phyloP scores from a whole-genome alignment of 306 rosid genomes.

The Prunus fruticosa region DNA sequence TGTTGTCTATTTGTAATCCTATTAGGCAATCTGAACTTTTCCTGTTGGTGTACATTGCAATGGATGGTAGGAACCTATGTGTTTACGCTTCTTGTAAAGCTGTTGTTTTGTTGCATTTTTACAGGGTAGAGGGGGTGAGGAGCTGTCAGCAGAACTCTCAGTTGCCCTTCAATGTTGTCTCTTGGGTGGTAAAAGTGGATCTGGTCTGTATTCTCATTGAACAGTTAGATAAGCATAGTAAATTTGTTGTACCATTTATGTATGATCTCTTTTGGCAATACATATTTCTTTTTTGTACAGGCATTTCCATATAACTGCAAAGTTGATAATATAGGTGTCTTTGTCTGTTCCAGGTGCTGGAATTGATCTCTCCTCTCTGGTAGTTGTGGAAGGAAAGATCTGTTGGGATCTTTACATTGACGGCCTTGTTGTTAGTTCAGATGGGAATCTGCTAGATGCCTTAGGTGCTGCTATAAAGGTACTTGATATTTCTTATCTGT shows the following conservation, averaged over 20 bases:
- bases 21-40: neutral
- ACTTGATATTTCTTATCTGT: slow-evolving; percentile 12
- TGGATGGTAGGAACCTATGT: neutral
- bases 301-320: neutral
- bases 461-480: slow-evolving; percentile 93
- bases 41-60: neutral
- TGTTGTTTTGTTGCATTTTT: neutral
- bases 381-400: slow-evolving; percentile 70
- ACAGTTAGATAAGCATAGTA: neutral
- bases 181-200: slow-evolving; percentile 81
- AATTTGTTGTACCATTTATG: neutral
- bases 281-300: neutral
- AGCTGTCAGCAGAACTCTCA: slow-evolving; percentile 71
- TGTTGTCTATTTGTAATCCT: neutral
- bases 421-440: slow-evolving; percentile 80
- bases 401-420: slow-evolving; percentile 96
- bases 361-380: slow-evolving; percentile 69
- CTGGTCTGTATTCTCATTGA: slow-evolving; percentile 43
- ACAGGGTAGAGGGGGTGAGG: slow-evolving; percentile 93
- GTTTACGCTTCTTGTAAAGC: neutral
- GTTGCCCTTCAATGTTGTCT: slow-evolving; percentile 64
- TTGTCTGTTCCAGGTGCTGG: slow-evolving; percentile 61
- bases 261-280: slow-evolving; percentile 4
- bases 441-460: slow-evolving; percentile 87
- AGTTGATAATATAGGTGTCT: slow-evolving; percentile 7